Evolutionary conservation across 2,329 filamentous ascomycete species (phyloP).

Genomic region (Pseudomassariella vexata): DNA sequence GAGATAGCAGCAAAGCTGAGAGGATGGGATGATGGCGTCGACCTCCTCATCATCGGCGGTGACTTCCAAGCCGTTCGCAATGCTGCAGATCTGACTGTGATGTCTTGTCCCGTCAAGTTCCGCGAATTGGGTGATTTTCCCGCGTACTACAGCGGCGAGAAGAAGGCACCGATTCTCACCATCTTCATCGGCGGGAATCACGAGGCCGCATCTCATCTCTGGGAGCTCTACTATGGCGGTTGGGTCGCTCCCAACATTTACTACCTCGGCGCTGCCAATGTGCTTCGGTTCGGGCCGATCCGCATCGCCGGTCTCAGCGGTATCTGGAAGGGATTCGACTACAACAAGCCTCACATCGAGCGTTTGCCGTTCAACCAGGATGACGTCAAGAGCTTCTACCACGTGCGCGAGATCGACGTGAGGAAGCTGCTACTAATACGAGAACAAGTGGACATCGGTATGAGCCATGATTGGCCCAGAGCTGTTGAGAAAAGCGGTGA

Average conservation of each 20-base stretch:
- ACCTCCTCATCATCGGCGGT: slow-evolving; percentile 89
- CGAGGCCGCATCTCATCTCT: slow-evolving; percentile 84
- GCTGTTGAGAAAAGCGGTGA: slow-evolving; percentile 77
- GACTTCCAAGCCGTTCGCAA: slow-evolving; percentile 96
- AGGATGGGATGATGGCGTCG: slow-evolving; percentile 73
- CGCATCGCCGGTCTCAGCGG: slow-evolving; percentile 87
- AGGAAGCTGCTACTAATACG: slow-evolving; percentile 79
- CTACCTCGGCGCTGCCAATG: slow-evolving; percentile 89
- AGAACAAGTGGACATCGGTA: slow-evolving; percentile 83
- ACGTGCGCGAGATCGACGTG: slow-evolving; percentile 84
- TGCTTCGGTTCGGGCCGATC: slow-evolving; percentile 75
- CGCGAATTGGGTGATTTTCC: slow-evolving; percentile 87
- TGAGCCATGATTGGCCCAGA: slow-evolving; percentile 95
- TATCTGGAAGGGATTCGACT: slow-evolving; percentile 92
- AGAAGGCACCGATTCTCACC: slow-evolving; percentile 78
- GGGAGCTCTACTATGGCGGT: slow-evolving; percentile 91
- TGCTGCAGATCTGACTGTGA: slow-evolving; percentile 77
- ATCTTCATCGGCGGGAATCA: slow-evolving; percentile 94
- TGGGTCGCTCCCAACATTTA: slow-evolving; percentile 98
- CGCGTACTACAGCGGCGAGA: slow-evolving; percentile 80
- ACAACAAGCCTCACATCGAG: slow-evolving; percentile 77
- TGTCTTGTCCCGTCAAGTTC: slow-evolving; percentile 86
- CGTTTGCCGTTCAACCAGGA: slow-evolving; percentile 74
- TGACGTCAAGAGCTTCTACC: slow-evolving; percentile 80
- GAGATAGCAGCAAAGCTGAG: slow-evolving; percentile 61